phyloP scores from a whole-genome alignment of 805 yeast genomes.

The Teunomyces tritomae region DNA sequence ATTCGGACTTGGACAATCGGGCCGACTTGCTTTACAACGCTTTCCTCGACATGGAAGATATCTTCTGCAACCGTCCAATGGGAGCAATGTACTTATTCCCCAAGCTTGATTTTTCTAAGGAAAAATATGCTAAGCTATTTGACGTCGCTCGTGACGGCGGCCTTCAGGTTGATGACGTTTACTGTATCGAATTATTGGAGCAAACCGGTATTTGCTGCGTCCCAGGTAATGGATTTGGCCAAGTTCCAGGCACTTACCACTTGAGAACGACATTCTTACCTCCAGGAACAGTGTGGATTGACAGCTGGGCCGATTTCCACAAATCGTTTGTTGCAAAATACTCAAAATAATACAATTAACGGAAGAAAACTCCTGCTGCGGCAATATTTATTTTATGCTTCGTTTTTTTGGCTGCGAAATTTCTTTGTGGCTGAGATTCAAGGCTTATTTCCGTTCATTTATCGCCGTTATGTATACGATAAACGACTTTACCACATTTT shows the following conservation, averaged over 20 bases:
- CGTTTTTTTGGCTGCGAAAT: background rate
- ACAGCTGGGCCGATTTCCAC: constrained; percentile 78
- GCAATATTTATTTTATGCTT: too few relatives aligned
- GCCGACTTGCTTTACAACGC: constrained; percentile 66
- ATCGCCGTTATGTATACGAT: too few relatives aligned
- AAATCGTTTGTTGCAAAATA: constrained; percentile 61
- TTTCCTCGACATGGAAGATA: constrained; percentile 75
- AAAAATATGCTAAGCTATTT: constrained; percentile 50
- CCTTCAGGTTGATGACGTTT: constrained; percentile 77
- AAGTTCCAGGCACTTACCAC: constrained; percentile 83
- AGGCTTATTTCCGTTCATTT: too few relatives aligned
- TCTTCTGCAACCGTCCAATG: constrained; percentile 82
- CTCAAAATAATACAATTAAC: constrained; percentile 1
- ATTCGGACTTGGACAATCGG: constrained; percentile 58
- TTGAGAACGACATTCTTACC: constrained; percentile 96
- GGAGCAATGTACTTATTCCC: constrained; percentile 99
- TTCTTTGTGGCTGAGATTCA: background rate
- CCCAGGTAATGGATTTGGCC: constrained; percentile 98
- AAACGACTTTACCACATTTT: too few relatives aligned
- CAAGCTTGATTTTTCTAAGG: constrained; percentile 53
- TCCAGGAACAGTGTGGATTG: constrained; percentile 90
- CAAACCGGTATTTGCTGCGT: constrained; percentile 94
- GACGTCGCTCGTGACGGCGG: constrained; percentile 56
- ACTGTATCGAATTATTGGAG: constrained; percentile 81
- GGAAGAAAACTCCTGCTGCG: background rate